These are phyloP conservation scores for Butyriboletus loyo DNA, from an alignment of 768 basidiomycete genomes.

Conservation along the genomic window DNA sequence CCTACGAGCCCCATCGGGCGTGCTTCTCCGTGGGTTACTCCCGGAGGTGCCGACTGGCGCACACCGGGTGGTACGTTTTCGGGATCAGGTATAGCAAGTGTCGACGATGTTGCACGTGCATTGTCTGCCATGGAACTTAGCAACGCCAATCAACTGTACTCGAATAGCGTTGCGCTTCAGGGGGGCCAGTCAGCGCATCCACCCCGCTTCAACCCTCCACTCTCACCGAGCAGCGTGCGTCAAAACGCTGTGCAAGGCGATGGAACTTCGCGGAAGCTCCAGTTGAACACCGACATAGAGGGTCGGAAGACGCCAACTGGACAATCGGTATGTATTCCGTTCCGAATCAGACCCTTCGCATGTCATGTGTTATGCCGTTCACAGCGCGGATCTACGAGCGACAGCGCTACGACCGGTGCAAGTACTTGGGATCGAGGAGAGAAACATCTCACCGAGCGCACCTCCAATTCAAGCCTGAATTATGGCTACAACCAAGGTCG, in stretches of 20 bases:
- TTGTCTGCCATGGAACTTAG: slow-evolving; percentile 66
- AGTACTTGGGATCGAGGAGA: slow-evolving; percentile 68
- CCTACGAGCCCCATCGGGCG: slow-evolving; percentile 59
- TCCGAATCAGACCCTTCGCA: slow-evolving; percentile 37
- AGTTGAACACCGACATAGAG: slow-evolving; percentile 61
- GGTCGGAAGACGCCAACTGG: slow-evolving; percentile 60
- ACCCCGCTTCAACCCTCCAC: slow-evolving; percentile 65
- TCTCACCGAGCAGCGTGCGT: slow-evolving; percentile 38
- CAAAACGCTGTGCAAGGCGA: slow-evolving; percentile 39
- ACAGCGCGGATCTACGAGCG: slow-evolving; percentile 33
- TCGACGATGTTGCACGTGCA: slow-evolving; percentile 78
- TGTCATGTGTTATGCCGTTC: slow-evolving; percentile 30
- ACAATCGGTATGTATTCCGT: slow-evolving; percentile 51
- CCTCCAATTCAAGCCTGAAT: slow-evolving; percentile 69
- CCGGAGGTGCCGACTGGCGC: slow-evolving; percentile 59
- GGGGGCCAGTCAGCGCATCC: slow-evolving; percentile 57
- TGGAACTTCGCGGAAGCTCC: slow-evolving; percentile 45
- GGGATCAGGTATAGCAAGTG: slow-evolving; percentile 30
- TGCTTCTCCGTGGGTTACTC: slow-evolving; percentile 62
- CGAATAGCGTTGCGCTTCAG: slow-evolving; percentile 32
- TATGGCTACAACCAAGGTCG: slow-evolving; percentile 49
- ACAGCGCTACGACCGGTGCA: slow-evolving; percentile 34
- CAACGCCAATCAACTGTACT: slow-evolving; percentile 28
- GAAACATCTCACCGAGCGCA: slow-evolving; percentile 49
- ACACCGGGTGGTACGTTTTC: slow-evolving; percentile 35